Base-by-base conservation (phyloP, 164 flowering plant species). In the Vitis rupestris region DNA sequence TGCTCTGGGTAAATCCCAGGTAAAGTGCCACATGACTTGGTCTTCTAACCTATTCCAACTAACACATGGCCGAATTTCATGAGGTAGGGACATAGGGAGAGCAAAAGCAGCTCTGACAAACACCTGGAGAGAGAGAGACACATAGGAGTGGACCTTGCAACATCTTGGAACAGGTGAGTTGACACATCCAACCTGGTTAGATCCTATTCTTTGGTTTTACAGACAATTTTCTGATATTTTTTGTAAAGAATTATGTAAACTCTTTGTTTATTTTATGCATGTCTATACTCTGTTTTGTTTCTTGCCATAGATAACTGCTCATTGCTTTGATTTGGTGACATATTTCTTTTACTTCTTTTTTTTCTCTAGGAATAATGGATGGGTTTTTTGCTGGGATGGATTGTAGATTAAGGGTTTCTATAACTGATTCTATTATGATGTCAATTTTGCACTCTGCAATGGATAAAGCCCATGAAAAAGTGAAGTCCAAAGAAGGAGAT, bases 401-500 rank as follows among this genome's bases (percentile, higher is more conserved):
- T 23, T 78, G 76, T 44, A 79, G 72, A 64, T 66, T 83, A n/a
- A 82, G 77, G 63, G 68, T 76, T 10, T 84, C 89, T 63, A 73
- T 84, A n/a, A 73, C 86, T 3, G 93, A 90, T 73, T 90, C 97
- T 0, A 82, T 86, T 8, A 85, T 94, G 91, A 87, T 88, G 91
- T 76, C 78, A 50, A 87, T 92, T n/a, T 75, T 91, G 59, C 84
- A 88, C 64, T 72, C 80, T 1, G 88, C 92, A 49, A 91, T 93
- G 94, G 82, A 93, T 69, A 78, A 80, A 72, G 94, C 95, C 0
- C 90, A 86, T 14, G 83, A 80, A n/a, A 87, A 82, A 54, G 81
- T 86, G 2, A 83, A 85, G 59, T 84, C 84, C 9, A 83, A 75
- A 30, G 85, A 83, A 31, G 90, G 93, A 0, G 85, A 78, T 13